Evolutionary conservation across 2,329 filamentous ascomycete species (phyloP).

Genomic region (Chaetomium sp.): DNA sequence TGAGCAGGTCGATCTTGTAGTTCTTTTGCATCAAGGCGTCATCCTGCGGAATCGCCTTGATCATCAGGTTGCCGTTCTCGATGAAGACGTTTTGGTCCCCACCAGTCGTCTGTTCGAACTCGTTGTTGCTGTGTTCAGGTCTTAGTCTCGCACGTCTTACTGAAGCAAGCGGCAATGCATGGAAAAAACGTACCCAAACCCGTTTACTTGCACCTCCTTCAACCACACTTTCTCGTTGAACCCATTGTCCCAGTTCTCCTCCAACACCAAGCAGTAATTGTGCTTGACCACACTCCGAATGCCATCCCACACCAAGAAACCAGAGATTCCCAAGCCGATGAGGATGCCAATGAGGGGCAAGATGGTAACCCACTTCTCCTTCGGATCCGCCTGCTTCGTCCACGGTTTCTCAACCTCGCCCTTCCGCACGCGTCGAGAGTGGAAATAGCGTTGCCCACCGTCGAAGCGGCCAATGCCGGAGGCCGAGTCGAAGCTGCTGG

Average conservation of each 20-base stretch:
- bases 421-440: slow-evolving; percentile 65
- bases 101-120: slow-evolving; percentile 71
- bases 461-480: slow-evolving; percentile 35
- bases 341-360: slow-evolving; percentile 66
- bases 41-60: slow-evolving; percentile 74
- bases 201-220: slow-evolving; percentile 67
- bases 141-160: background rate
- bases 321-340: slow-evolving; percentile 61
- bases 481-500: slow-evolving; percentile 42
- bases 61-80: slow-evolving; percentile 60
- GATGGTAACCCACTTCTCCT: slow-evolving; percentile 82
- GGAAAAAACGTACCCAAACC: slow-evolving; percentile 59
- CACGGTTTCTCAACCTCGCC: slow-evolving; percentile 71
- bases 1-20: slow-evolving; percentile 60
- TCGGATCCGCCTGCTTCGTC: slow-evolving; percentile 64
- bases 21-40: slow-evolving; percentile 57
- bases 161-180: background rate
- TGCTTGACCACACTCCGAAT: slow-evolving; percentile 64
- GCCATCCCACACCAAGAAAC: slow-evolving; percentile 70
- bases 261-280: slow-evolving; percentile 63
- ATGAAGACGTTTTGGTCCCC: slow-evolving; percentile 69
- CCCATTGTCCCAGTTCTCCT: slow-evolving; percentile 57
- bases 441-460: slow-evolving; percentile 56
- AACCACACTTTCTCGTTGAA: slow-evolving; percentile 60
- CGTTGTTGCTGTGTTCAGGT: slow-evolving; percentile 56